phyloP scores from a whole-genome alignment of 441 rosid genomes.

The Eutrema salsugineum region DNA sequence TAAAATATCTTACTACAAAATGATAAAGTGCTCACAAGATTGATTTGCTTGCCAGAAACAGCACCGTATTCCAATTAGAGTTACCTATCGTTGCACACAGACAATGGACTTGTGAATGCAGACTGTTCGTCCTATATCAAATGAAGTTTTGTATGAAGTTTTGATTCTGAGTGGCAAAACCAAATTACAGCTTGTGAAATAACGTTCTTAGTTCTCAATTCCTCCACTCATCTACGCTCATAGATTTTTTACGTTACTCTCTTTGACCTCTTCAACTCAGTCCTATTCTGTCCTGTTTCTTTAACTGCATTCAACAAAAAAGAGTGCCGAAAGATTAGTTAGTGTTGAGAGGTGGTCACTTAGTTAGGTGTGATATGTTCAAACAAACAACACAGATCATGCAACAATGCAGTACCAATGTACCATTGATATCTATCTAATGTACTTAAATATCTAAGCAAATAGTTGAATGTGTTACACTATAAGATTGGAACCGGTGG shows the following conservation, averaged over 20 bases:
- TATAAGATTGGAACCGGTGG: neutral
- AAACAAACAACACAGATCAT: neutral
- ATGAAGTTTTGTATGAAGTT: neutral
- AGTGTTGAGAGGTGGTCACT: neutral
- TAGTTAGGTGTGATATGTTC: neutral
- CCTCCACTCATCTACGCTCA: neutral
- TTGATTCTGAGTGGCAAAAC: neutral
- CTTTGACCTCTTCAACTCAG: neutral
- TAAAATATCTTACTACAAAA: too few relatives aligned
- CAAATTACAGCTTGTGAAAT: neutral
- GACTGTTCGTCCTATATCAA: neutral
- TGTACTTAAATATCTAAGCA: neutral
- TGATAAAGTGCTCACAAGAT: neutral
- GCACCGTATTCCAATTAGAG: neutral
- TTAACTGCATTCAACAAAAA: neutral
- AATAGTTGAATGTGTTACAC: too few relatives aligned
- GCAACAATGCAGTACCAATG: neutral
- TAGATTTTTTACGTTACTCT: neutral
- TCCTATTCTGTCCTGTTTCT: neutral
- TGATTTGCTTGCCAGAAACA: neutral
- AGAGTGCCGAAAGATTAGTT: neutral
- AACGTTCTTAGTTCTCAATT: neutral
- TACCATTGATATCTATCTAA: neutral
- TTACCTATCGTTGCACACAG: neutral
- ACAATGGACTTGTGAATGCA: neutral